A percentile compares a stretch with the other conserved stretches of the same genome.
Conservation (phyloP, 2,329 filamentous ascomycete species). For the Talaromyces marneffei region DNA sequence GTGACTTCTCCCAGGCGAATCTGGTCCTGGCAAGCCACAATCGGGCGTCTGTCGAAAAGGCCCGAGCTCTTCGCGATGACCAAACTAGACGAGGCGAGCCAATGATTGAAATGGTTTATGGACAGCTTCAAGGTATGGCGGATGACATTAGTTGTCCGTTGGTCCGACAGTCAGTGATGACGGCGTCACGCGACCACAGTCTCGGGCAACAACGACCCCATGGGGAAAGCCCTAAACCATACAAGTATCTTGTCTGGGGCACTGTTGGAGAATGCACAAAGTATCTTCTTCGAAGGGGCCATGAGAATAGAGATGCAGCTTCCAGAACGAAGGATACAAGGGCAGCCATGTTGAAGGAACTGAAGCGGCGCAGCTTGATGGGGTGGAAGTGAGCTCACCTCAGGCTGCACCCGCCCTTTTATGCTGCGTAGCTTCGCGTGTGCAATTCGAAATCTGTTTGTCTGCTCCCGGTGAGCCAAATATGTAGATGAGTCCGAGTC, state of each 20-base stretch:
- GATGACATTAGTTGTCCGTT: conserved; percentile 53
- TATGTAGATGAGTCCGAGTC: background rate
- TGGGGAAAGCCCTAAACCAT: conserved; percentile 42
- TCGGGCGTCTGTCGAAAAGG: conserved; percentile 57
- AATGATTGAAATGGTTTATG: conserved; percentile 47
- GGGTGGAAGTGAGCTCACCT: background rate
- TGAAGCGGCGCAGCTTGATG: conserved; percentile 32
- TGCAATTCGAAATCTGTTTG: background rate
- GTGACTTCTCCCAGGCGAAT: conserved; percentile 49
- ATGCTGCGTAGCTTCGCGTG: background rate
- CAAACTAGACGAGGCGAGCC: conserved; percentile 36
- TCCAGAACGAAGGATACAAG: conserved; percentile 47
- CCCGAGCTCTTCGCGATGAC: conserved; percentile 43
- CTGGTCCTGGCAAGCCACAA: conserved; percentile 81
- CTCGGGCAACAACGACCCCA: conserved; percentile 31
- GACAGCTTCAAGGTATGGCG: conserved; percentile 55
- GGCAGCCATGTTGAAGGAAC: conserved; percentile 47
- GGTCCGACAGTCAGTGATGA: conserved; percentile 30
- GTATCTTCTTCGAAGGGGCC: conserved; percentile 55
- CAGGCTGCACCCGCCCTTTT: background rate
- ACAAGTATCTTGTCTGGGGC: conserved; percentile 54
- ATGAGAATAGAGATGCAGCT: conserved; percentile 54
- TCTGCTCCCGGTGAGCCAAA: background rate
- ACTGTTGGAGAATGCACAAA: conserved; percentile 68
- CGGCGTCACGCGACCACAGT: background rate